Evolutionary conservation across 768 basidiomycete genomes (phyloP).

Genomic region (Tubosaeta sp.): DNA sequence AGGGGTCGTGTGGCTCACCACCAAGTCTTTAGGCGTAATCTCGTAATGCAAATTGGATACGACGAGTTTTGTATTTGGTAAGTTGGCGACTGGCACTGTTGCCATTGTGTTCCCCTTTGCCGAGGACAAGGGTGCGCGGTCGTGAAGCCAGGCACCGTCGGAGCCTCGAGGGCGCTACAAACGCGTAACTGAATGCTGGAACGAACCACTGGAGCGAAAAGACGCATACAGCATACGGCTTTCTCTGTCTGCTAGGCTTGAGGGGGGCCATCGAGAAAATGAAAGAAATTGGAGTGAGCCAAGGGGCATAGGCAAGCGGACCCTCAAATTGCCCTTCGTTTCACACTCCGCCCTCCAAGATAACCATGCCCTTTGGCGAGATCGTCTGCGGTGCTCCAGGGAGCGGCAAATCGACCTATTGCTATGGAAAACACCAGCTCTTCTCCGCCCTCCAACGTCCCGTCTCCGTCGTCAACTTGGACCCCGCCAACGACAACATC

Average conservation of each 20-base stretch:
- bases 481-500: constrained; percentile 88
- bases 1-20: constrained; percentile 47
- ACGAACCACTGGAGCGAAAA: background rate
- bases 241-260: constrained; percentile 32
- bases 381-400: constrained; percentile 84
- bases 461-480: constrained; percentile 89
- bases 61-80: constrained; percentile 55
- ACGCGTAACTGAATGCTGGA: constrained; percentile 4
- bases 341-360: background rate
- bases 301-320: background rate
- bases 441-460: constrained; percentile 83
- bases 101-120: constrained; percentile 24
- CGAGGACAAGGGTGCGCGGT: constrained; percentile 54
- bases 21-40: constrained; percentile 82
- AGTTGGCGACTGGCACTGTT: constrained; percentile 17
- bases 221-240: constrained; percentile 40
- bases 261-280: constrained; percentile 19
- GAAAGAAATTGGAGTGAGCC: background rate
- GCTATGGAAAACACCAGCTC: constrained; percentile 83
- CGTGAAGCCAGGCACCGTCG: constrained; percentile 73
- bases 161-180: constrained; percentile 54
- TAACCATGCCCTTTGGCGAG: constrained; percentile 79
- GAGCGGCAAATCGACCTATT: constrained; percentile 85
- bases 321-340: background rate
- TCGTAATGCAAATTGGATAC: constrained; percentile 92